Conservation (phyloP, 2,329 filamentous ascomycete genomes). For the Aspergillus pseudotamarii region DNA sequence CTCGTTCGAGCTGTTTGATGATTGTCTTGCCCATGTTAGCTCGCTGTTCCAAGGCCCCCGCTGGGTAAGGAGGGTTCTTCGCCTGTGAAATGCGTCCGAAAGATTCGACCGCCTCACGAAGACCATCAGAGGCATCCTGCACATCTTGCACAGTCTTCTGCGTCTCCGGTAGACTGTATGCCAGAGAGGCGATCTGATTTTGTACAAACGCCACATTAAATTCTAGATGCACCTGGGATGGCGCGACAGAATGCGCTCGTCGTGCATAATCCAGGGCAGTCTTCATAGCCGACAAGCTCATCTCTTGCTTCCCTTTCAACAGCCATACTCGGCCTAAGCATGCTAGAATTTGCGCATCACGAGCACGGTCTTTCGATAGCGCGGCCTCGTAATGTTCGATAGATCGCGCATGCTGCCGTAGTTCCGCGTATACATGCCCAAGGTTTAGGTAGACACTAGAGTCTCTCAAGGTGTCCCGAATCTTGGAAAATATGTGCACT, state of each 20-base stretch:
- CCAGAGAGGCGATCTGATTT: slow-evolving; percentile 83
- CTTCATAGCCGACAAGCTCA: slow-evolving; percentile 63
- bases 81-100: slow-evolving; percentile 63
- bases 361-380: slow-evolving; percentile 74
- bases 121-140: slow-evolving; percentile 74
- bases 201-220: slow-evolving; percentile 99
- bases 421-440: slow-evolving; percentile 87
- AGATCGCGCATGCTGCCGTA: slow-evolving; percentile 85
- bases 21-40: slow-evolving; percentile 98
- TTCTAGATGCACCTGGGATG: slow-evolving; percentile 85
- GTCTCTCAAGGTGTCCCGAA: slow-evolving; percentile 87
- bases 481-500: slow-evolving; percentile 83
- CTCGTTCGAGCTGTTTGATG: slow-evolving; percentile 85
- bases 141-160: slow-evolving; percentile 80
- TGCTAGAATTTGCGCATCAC: slow-evolving; percentile 77
- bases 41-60: slow-evolving; percentile 87
- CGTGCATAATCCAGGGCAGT: slow-evolving; percentile 65
- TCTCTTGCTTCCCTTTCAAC: slow-evolving; percentile 73
- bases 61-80: slow-evolving; percentile 80
- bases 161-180: slow-evolving; percentile 73
- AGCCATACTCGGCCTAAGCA: slow-evolving; percentile 89
- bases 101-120: slow-evolving; percentile 81
- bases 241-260: slow-evolving; percentile 72
- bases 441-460: slow-evolving; percentile 88
- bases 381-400: slow-evolving; percentile 93